A percentile compares a stretch with the other conserved stretches of the same genome.
Conservation (phyloP, 371 early-diverging fungal genomes). For the Mucor racemosus region DNA sequence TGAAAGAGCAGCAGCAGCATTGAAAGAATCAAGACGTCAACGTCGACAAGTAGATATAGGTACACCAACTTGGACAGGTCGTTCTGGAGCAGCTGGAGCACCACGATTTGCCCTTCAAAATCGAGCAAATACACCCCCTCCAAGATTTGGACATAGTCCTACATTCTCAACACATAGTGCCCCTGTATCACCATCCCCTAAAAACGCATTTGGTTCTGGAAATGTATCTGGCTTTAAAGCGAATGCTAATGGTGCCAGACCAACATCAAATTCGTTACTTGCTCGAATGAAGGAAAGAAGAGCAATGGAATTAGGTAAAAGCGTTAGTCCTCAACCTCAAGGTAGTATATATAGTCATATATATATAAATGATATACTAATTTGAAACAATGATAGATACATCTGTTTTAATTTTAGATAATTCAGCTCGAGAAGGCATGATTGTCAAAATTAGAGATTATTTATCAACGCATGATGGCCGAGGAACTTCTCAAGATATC, state of each 20-base stretch:
- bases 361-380: background rate
- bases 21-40: slow-evolving; percentile 57
- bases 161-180: slow-evolving; percentile 25
- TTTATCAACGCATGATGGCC: slow-evolving; percentile 50
- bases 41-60: slow-evolving; percentile 42
- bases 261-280: slow-evolving; percentile 42
- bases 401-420: slow-evolving; percentile 27
- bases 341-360: background rate
- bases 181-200: slow-evolving; percentile 24
- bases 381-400: background rate
- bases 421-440: slow-evolving; percentile 42
- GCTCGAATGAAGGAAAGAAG: slow-evolving; percentile 57
- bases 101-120: slow-evolving; percentile 27
- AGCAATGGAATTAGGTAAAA: slow-evolving; percentile 32
- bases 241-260: slow-evolving; percentile 5
- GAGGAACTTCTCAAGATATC: slow-evolving; percentile 56
- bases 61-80: slow-evolving; percentile 75
- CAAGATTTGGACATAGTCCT: slow-evolving; percentile 45
- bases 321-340: background rate
- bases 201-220: slow-evolving; percentile 43
- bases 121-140: slow-evolving; percentile 39
- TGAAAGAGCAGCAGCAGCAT: slow-evolving; percentile 57
- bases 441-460: slow-evolving; percentile 62
- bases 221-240: slow-evolving; percentile 45
- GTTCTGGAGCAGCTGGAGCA: slow-evolving; percentile 67